phyloP scores from a whole-genome alignment of 2,329 filamentous ascomycete genomes.

The Penicillium sp. region DNA sequence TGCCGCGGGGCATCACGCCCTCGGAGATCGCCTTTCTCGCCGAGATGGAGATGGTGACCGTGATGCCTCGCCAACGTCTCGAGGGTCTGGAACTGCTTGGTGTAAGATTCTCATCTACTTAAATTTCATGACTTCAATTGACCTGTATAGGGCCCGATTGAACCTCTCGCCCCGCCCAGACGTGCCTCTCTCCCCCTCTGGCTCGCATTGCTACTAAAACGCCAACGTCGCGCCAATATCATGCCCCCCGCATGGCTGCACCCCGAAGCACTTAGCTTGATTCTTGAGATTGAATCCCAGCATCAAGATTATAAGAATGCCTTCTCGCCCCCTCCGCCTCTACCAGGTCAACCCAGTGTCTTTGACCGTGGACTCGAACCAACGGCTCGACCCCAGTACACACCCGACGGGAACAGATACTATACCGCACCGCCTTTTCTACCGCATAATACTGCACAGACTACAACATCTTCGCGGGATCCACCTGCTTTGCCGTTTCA shows the following conservation, averaged over 20 bases:
- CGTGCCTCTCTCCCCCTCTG: slow-evolving; percentile 77
- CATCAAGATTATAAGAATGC: slow-evolving; percentile 54
- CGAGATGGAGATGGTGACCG: slow-evolving; percentile 93
- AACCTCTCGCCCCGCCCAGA: slow-evolving; percentile 71
- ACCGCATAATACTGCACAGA: slow-evolving; percentile 63
- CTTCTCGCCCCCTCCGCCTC: slow-evolving; percentile 71
- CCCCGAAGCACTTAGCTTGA: slow-evolving; percentile 64
- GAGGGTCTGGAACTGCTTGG: slow-evolving; percentile 78
- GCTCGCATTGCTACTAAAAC: slow-evolving; percentile 91
- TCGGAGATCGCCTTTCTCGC: slow-evolving; percentile 89
- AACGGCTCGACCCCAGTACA: slow-evolving; percentile 28
- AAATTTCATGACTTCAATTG: slow-evolving; percentile 1
- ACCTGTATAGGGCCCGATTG: slow-evolving; percentile 63
- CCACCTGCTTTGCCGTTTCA: slow-evolving; percentile 68
- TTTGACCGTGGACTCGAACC: slow-evolving; percentile 23
- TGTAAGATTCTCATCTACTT: slow-evolving; percentile 51
- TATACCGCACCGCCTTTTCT: slow-evolving; percentile 67
- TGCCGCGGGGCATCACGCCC: slow-evolving; percentile 65
- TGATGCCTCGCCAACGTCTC: slow-evolving; percentile 84
- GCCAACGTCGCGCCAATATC: slow-evolving; percentile 89
- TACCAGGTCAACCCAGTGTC: slow-evolving; percentile 45
- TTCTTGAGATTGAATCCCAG: slow-evolving; percentile 76
- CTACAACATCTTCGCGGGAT: slow-evolving; percentile 47
- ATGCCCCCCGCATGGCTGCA: slow-evolving; percentile 85
- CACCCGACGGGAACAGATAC: slow-evolving; percentile 38